Conservation (phyloP, 495 filamentous ascomycete genomes). For the Aspergillus taichungensis region DNA sequence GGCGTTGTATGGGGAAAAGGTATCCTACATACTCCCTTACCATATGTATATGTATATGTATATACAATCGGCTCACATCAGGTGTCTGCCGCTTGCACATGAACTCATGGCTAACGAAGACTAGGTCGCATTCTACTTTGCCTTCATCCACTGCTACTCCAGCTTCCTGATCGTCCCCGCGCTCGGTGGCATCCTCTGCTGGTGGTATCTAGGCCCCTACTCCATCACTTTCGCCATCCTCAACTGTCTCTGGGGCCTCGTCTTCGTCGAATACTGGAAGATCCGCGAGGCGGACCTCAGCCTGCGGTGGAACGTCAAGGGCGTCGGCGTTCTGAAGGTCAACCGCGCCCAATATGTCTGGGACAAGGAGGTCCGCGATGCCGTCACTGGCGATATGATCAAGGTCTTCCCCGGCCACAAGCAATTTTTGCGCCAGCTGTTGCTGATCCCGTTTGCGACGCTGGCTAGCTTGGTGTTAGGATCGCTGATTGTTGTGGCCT, state of each 20-base stretch:
- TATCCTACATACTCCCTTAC: conserved; percentile 9
- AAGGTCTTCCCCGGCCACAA: conserved; percentile 69
- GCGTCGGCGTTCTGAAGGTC: conserved; percentile 71
- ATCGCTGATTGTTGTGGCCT: conserved; percentile 69
- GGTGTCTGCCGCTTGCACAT: too few relatives aligned
- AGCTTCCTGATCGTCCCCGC: conserved; percentile 76
- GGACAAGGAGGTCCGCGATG: conserved; percentile 67
- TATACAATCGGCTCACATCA: too few relatives aligned
- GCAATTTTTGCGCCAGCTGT: conserved; percentile 64
- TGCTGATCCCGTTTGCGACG: conserved; percentile 81
- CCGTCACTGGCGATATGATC: conserved; percentile 71
- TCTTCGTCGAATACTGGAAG: conserved; percentile 96
- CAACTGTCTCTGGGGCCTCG: conserved; percentile 72
- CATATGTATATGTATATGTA: too few relatives aligned
- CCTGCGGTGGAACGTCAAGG: conserved; percentile 84
- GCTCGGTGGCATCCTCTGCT: conserved; percentile 62
- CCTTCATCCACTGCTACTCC: conserved; percentile 89
- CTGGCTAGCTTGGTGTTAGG: conserved; percentile 64
- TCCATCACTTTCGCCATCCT: conserved; percentile 70
- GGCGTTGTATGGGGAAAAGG: conserved; percentile 81
- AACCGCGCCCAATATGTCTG: conserved; percentile 68
- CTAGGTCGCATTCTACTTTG: conserved; percentile 86
- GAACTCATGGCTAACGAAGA: not conserved
- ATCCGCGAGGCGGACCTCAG: conserved; percentile 82
- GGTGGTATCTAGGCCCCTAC: conserved; percentile 72